phyloP scores from a whole-genome alignment of 2,329 filamentous ascomycete genomes.

The Dactylellina drechsleri region DNA sequence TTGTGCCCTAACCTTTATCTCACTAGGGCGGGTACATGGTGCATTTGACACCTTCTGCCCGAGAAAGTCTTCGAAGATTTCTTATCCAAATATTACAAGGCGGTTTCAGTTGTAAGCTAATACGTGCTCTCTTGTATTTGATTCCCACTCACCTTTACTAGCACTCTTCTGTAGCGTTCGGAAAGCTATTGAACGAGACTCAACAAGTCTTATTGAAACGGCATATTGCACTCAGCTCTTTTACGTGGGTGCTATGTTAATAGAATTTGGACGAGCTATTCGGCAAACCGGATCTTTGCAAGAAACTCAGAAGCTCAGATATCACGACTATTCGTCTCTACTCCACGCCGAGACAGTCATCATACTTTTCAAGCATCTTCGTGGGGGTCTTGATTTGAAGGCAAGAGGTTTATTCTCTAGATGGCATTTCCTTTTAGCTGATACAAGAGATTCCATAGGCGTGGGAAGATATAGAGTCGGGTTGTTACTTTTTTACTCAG shows the following conservation, averaged over 20 bases:
- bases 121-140: constrained; percentile 64
- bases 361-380: constrained; percentile 83
- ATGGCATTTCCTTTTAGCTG: background rate
- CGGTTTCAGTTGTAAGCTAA: constrained; percentile 75
- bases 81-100: constrained; percentile 94
- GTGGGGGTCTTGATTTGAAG: constrained; percentile 80
- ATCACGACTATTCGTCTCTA: constrained; percentile 75
- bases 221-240: constrained; percentile 84
- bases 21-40: constrained; percentile 3
- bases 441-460: constrained; percentile 16
- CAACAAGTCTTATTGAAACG: constrained; percentile 78
- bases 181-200: constrained; percentile 89
- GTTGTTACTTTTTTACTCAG: constrained; percentile 94
- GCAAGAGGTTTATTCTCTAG: constrained; percentile 64
- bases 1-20: background rate
- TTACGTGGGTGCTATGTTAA: constrained; percentile 82
- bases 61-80: constrained; percentile 79
- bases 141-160: background rate
- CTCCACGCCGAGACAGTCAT: constrained; percentile 96
- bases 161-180: constrained; percentile 79
- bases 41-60: constrained; percentile 76
- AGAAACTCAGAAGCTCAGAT: constrained; percentile 61
- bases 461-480: constrained; percentile 82
- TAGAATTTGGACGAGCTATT: constrained; percentile 86
- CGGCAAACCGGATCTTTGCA: constrained; percentile 69